Base-by-base conservation (phyloP, 2,329 filamentous ascomycete species). In the Colletotrichum sp. region DNA sequence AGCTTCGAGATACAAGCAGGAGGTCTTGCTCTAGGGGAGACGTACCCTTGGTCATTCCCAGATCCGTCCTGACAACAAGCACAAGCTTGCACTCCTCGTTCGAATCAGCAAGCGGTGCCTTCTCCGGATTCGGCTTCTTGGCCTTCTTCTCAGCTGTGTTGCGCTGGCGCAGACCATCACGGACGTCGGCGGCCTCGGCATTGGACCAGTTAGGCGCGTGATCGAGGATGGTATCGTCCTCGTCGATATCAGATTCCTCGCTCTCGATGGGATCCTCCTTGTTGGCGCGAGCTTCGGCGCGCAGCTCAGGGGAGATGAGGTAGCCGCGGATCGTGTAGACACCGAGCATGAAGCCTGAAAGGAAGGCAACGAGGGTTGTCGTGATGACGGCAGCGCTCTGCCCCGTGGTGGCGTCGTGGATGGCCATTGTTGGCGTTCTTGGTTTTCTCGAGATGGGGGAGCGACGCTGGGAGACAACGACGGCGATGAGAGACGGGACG, bases 21-120 rank as follows among this genome's bases (percentile, higher is more conserved):
- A 16, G 16, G 34, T 9, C 1, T 15, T 15, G 44, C 22, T 44
- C 70, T 64, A 55, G 64, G 29, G 22, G 52, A 7, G 15, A 84
- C 88, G 57, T 88, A 97, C 96, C 96, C 87, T 98, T 99, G 12
- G 95, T 97, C 97, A 99, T 99, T 81, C 96, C 96, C 81, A 99
- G 86, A 87, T 99, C 97, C 22, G 95, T 98, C 82, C 97, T 89
- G 71, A 99, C 96, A 6, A 98, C 95, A 39, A 99, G 88, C 16
- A 98, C 95, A 74, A 99, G 89, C 87, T 99, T 99, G 88, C 96
- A 98, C 85, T 98, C 96, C 85, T 98, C 96, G 29, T 87, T 89
- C 62, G 79, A 76, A 52, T 85, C 87, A 25, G 80, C 81, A 57
- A 82, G 82, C 66, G 80, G 78, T 57, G 80, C 80, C 15, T 68